Base-by-base conservation (phyloP, 2,329 filamentous ascomycete species). In the Cercospora sp. region DNA sequence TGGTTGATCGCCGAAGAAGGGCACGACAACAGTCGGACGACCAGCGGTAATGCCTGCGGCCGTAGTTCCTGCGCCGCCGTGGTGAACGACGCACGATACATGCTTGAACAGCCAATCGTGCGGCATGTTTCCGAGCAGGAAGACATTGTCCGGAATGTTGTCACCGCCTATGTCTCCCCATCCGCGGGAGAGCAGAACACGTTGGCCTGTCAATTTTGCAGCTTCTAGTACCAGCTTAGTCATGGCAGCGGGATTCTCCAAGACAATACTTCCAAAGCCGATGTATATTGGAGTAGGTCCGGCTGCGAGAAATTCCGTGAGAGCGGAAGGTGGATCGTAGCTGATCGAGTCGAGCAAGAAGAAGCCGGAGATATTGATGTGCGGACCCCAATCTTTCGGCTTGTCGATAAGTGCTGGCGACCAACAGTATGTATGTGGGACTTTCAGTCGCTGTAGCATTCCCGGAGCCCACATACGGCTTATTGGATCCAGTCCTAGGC, bases 361-460 rank as follows among this genome's bases (percentile, higher is more conserved):
- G 79, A 94, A 94, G 0, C 91, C 92, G 2, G 90, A 88, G 18
- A 94, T 87, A 64, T 88, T 87, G 60, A 94, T 90, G 66, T 92
- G 84, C 5, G 83, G 79, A 0, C 85, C 86, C 92, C 92, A 95
- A 77, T 95, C 92, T 39, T 85, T 85, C 0, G 92, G 91, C 74
- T 93, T 93, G 0, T 90, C 87, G 18, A 93, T 91, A 58, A 95
- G 81, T 1, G 90, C 87, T 0, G 91, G 90, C 0, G 91, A 94
- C 93, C 94, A 97, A 79, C 93, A 95, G 76, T 97, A 98, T 0
- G 94, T 96, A 73, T 92, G 92, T 0, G 94, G 93, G 13, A 97
- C 86, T 57, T 87, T 87, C 33, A 97, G 81, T 30, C 92, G 88
- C 55, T 87, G 89, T 12, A 96, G 82, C 77, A 96, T 86, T 3